Evolutionary conservation across 2,329 filamentous ascomycete species (phyloP).

Genomic region (Ophiostoma novo-ulmi): DNA sequence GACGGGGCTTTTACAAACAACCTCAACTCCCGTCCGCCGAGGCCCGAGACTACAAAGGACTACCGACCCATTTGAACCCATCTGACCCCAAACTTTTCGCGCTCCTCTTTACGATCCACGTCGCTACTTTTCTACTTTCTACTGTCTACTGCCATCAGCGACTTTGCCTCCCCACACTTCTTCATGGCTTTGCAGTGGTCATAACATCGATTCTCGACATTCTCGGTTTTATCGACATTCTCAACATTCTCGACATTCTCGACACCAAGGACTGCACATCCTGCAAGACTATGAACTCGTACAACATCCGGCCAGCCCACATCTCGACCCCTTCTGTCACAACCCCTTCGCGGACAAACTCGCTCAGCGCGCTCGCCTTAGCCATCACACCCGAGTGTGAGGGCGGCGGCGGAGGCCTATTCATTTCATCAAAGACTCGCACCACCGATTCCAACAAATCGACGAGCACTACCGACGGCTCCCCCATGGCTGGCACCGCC

Average conservation of each 20-base stretch:
- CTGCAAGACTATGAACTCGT: slow-evolving; percentile 78
- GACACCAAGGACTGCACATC: slow-evolving; percentile 9
- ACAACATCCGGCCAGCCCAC: slow-evolving; percentile 87
- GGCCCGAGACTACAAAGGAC: slow-evolving; percentile 9
- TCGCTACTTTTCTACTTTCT: background rate
- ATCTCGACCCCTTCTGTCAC: slow-evolving; percentile 60
- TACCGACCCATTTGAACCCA: background rate
- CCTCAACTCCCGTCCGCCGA: background rate
- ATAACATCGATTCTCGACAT: slow-evolving; percentile 25
- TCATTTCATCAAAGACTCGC: slow-evolving; percentile 26
- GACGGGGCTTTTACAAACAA: background rate
- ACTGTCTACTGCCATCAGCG: background rate
- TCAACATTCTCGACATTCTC: background rate
- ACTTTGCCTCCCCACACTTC: background rate
- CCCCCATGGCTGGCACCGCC: slow-evolving; percentile 27
- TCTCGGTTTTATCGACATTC: background rate
- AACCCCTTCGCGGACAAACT: slow-evolving; percentile 55
- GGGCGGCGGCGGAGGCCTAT: slow-evolving; percentile 35
- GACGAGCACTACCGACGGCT: slow-evolving; percentile 21
- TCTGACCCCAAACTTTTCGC: slow-evolving; percentile 10
- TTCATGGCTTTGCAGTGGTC: slow-evolving; percentile 51
- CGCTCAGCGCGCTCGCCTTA: slow-evolving; percentile 50
- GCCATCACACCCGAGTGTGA: slow-evolving; percentile 43
- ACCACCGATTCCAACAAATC: slow-evolving; percentile 35
- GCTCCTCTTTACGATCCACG: background rate